Base-by-base conservation (phyloP, 2,329 filamentous ascomycete genomes). In the Phyllosticta paracitricarpa region DNA sequence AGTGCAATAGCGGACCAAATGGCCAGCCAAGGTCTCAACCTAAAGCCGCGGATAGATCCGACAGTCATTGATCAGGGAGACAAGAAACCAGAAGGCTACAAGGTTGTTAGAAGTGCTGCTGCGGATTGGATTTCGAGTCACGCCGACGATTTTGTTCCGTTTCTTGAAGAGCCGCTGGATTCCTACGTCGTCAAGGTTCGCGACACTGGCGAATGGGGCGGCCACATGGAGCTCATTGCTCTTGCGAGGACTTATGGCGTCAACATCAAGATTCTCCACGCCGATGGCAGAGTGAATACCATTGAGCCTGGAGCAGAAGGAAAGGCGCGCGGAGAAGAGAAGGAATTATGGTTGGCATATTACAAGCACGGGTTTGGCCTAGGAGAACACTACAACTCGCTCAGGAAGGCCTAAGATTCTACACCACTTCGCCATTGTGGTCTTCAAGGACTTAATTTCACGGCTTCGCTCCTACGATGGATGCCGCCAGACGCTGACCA, bases 341-440 rank as follows among this genome's bases (percentile, higher is more conserved):
- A 82, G 67, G 84, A 83, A 66, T 81, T 96, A 57, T 97, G 94
- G 93, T 74, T 99, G 74, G 93, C 91, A 40, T 99, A 97, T 75
- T 97, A 97, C 75, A 83, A 89, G 68, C 91, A 97, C 77, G 90
- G 89, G 56, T 97, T 95, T 73, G 93, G 93, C 1, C 78, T 99
- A 57, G 94, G 94, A 12, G 94, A 97, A 78, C 94, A 99, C 76
- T 99, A 99, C 76, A 99, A 99, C 72, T 96, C 92, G 59, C 75
- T 99, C 71, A 70, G 78, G 53, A 78, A 72, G 61, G 10, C 53
- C 33, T 61, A 51, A 61, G 51, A 51, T 17, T 19, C 35, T 24
- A 53, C 25, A 56, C 40, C 52, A 22, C 10, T 10, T 19, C 3
- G 22, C 54, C 51, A 56, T 7, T 25, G 6, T 33, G 7, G 40